Evolutionary conservation across 2,329 filamentous ascomycete species (phyloP).

Genomic region (Clonostachys byssicola): DNA sequence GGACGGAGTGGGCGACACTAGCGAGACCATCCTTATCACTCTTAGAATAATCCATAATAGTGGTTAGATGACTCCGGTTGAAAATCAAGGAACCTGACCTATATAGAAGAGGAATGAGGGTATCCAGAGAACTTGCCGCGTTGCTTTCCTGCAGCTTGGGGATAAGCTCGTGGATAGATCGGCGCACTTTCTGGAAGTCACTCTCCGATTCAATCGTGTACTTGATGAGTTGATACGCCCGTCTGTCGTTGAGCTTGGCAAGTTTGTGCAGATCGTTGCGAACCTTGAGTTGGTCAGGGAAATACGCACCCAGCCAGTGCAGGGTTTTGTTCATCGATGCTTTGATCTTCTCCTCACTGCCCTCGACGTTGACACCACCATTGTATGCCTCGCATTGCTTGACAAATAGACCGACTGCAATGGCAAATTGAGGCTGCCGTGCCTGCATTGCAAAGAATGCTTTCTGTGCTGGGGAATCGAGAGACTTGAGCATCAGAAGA

Average conservation of each 20-base stretch:
- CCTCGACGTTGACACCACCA: constrained; percentile 71
- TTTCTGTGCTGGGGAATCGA: constrained; percentile 74
- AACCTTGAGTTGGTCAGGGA: constrained; percentile 72
- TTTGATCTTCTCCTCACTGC: constrained; percentile 49
- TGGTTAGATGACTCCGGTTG: constrained; percentile 88
- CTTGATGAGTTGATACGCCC: constrained; percentile 83
- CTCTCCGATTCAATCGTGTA: constrained; percentile 82
- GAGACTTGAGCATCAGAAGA: constrained; percentile 71
- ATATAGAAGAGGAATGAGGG: constrained; percentile 77
- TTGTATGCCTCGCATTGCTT: constrained; percentile 87
- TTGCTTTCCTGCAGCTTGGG: constrained; percentile 68
- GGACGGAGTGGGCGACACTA: constrained; percentile 76
- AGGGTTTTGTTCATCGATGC: constrained; percentile 69
- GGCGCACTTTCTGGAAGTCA: constrained; percentile 87
- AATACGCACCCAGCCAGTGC: constrained; percentile 66
- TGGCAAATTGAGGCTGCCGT: constrained; percentile 70
- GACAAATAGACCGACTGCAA: constrained; percentile 71
- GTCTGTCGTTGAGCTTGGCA: constrained; percentile 84
- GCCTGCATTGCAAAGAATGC: constrained; percentile 86
- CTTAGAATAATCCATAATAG: constrained; percentile 83
- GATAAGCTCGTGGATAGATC: constrained; percentile 84
- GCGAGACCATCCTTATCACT: constrained; percentile 78
- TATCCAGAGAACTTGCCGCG: constrained; percentile 67
- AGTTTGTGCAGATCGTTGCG: constrained; percentile 82
- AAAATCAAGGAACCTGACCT: constrained; percentile 81